A percentile compares a stretch with the other conserved stretches of the same genome.
phyloP scores from a whole-genome alignment of 2,329 filamentous ascomycete species.

The Knufia petricola region DNA sequence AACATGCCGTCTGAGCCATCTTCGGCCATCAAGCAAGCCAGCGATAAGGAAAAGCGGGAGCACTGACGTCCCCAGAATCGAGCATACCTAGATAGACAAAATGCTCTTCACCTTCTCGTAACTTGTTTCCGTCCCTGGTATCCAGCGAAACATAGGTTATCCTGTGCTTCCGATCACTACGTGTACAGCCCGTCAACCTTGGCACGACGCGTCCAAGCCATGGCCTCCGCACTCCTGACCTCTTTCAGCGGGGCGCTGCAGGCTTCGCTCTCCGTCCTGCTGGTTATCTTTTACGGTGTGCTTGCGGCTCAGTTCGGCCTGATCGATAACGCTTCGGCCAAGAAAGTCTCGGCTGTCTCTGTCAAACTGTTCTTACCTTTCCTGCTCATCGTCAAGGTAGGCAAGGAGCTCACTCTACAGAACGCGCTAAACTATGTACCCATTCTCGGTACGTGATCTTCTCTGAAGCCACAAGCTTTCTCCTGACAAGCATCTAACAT shows the following conservation, averaged over 20 bases:
- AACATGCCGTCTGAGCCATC: too few species aligned
- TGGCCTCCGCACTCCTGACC: slow-evolving; percentile 19
- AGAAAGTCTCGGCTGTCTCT: slow-evolving; percentile 44
- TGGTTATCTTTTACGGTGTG: slow-evolving; percentile 46
- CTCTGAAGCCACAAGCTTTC: background rate
- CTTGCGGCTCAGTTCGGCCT: slow-evolving; percentile 42
- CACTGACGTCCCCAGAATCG: too few species aligned
- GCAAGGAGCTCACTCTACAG: slow-evolving; percentile 40
- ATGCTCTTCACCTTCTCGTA: too few species aligned
- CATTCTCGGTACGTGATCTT: slow-evolving; percentile 32
- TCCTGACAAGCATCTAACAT: slow-evolving; percentile 1
- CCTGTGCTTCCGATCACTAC: too few species aligned
- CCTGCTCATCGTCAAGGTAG: slow-evolving; percentile 44
- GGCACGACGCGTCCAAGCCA: background rate
- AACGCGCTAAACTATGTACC: slow-evolving; percentile 41
- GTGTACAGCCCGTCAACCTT: background rate
- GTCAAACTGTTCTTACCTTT: slow-evolving; percentile 47
- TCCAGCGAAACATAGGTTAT: too few species aligned
- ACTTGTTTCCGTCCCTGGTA: too few species aligned
- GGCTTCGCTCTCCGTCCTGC: slow-evolving; percentile 44
- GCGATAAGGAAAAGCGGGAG: background rate
- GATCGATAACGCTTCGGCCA: slow-evolving; percentile 38
- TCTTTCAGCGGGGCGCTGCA: slow-evolving; percentile 46
- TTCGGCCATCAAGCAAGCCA: too few species aligned
- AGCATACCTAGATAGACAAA: too few species aligned